Evolutionary conservation across 1,139 yeast species (phyloP).

Genomic region (Diutina mesorugosa): DNA sequence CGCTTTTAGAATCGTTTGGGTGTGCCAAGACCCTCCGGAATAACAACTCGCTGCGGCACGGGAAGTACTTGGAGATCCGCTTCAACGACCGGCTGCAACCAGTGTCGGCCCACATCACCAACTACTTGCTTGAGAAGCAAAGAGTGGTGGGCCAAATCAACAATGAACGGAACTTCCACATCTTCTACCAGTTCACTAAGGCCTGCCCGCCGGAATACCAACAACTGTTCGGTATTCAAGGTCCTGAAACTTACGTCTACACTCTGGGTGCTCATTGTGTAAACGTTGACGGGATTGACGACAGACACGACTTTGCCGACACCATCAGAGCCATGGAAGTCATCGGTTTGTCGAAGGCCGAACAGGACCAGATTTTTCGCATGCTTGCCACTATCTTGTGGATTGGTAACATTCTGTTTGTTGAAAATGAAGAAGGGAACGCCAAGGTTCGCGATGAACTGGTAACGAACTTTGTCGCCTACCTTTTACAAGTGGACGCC

Average conservation of each 20-base stretch:
- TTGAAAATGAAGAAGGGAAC: constrained; percentile 80
- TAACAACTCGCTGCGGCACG: constrained; percentile 95
- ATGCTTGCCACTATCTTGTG: constrained; percentile 78
- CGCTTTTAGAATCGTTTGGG: constrained; percentile 91
- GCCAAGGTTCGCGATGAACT: constrained; percentile 71
- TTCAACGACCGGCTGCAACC: constrained; percentile 73
- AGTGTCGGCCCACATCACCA: constrained; percentile 90
- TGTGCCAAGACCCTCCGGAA: constrained; percentile 96
- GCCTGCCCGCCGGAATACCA: constrained; percentile 80
- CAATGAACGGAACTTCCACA: constrained; percentile 92
- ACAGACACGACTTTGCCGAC: constrained; percentile 61
- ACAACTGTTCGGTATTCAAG: constrained; percentile 76
- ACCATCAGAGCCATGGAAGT: constrained; percentile 78
- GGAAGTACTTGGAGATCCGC: constrained; percentile 86
- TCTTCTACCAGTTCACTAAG: constrained; percentile 91
- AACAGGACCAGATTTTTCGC: constrained; percentile 85
- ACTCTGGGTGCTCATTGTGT: constrained; percentile 84
- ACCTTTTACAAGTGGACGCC: constrained; percentile 71
- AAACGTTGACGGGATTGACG: constrained; percentile 78
- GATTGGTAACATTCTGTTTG: constrained; percentile 86
- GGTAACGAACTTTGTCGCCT: constrained; percentile 90
- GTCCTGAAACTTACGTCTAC: constrained; percentile 84
- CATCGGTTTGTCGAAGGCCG: constrained; percentile 70
- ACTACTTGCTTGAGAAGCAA: constrained; percentile 86
- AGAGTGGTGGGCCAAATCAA: constrained; percentile 89